Evolutionary conservation across 345 rosid species (phyloP), one percentile per base, ranked within the genome.

Genomic region (Heritiera fomes): DNA sequence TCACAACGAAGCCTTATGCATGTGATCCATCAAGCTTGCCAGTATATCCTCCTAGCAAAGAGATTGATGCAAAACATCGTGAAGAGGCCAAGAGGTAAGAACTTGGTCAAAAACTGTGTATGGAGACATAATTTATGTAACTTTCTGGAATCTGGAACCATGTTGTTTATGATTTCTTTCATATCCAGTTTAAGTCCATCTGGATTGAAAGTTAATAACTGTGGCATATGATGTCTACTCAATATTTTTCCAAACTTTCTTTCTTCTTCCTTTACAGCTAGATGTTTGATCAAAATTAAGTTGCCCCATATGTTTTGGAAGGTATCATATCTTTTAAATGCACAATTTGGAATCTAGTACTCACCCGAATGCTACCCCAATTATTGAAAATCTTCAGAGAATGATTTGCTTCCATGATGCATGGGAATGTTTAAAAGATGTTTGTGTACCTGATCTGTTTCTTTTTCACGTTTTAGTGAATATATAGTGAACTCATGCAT

Each of bases 1-100:
- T 96, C 83, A 86, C 85, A 34, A 80, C 90, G 71, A 87, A 87
- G 82, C 99, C 99, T 81, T 88, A 90, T 77, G 93, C 99, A 67
- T 94, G 97, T 86, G 97, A 96, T 79, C 95, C 98, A 47, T 92
- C 98, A 82, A 92, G 91, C 87, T 86, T 96, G 86, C 99, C 99
- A 20, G 70, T 83, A 67, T 96, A 92, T 80, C 97, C 98, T 23
- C 98, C 99, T 43, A 85, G 90, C 89, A 96, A 96, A 87, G 99
- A 92, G 88, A 91, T 96, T 60, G 98, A 96, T 75, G 94, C 97
- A 58, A 96, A 94, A 86, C 79, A 87, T 80, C 94, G 93, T 17
- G 94, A 91, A 77, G 98, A 89, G 67, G 87, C 90, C 77, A 82
- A 77, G 82, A 89, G 98, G 99, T 95, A 23, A 83, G 82, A 72